Conservation (phyloP, 208 protist species). For the Acanthamoeba lenticulata region DNA sequence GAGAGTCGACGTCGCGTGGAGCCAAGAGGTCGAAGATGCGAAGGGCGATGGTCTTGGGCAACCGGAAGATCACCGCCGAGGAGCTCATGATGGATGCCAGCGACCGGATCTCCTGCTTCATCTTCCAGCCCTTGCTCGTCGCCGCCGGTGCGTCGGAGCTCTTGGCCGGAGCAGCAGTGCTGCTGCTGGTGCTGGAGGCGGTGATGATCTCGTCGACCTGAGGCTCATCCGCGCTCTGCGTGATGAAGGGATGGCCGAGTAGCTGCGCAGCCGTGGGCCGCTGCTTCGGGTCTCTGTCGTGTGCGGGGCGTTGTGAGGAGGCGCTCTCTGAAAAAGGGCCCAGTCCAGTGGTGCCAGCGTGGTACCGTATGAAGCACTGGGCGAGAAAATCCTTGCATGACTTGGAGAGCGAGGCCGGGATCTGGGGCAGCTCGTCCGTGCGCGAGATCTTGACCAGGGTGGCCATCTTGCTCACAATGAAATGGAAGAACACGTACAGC, state of each 20-base stretch:
- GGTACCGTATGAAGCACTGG: conserved; percentile 74
- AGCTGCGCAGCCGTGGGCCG: conserved; percentile 78
- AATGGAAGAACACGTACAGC: background rate
- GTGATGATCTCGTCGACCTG: background rate
- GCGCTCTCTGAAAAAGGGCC: too few relatives aligned
- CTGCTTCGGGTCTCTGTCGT: conserved; percentile 73
- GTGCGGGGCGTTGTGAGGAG: background rate
- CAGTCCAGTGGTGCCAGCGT: background rate
- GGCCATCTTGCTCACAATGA: background rate
- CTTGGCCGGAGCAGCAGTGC: background rate
- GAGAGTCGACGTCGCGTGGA: conserved; percentile 21
- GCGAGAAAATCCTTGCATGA: conserved; percentile 73
- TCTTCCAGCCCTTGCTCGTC: background rate
- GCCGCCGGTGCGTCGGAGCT: background rate
- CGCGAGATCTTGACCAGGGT: conserved; percentile 45
- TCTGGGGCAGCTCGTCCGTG: conserved; percentile 53
- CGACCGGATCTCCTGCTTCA: conserved; percentile 50
- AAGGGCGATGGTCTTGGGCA: background rate
- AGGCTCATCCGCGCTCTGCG: background rate
- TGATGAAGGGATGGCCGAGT: conserved; percentile 69
- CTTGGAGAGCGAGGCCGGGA: background rate
- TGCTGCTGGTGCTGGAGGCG: background rate
- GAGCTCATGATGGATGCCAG: background rate
- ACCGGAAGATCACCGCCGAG: background rate
- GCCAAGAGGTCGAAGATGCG: conserved; percentile 11